A percentile compares a stretch with the other conserved stretches of the same genome.
Evolutionary conservation across 2,329 filamentous ascomycete genomes (phyloP).

Genomic region (Alternaria conjuncta): DNA sequence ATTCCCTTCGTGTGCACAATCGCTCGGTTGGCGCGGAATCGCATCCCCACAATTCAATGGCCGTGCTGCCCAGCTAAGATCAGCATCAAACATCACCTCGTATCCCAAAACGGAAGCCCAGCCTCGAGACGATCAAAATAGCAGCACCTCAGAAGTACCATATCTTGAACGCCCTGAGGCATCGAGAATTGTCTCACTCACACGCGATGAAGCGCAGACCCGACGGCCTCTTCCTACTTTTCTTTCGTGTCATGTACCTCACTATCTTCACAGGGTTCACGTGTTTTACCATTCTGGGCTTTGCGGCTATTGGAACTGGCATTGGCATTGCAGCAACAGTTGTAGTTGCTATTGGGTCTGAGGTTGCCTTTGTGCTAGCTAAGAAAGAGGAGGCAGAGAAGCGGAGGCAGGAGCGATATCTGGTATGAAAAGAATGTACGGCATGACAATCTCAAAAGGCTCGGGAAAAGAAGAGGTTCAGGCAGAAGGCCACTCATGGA

Average conservation of each 20-base stretch:
- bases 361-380: constrained; percentile 14
- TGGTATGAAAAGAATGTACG: constrained; percentile 1
- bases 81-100: constrained; percentile 6
- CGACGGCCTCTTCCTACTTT: constrained; percentile 17
- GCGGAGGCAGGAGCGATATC: constrained; percentile 8
- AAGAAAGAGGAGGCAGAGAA: constrained; percentile 8
- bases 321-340: constrained; percentile 17
- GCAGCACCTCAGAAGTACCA: neutral
- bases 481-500: too few relatives aligned
- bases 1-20: neutral
- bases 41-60: constrained; percentile 5
- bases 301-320: constrained; percentile 14
- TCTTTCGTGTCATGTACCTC: constrained; percentile 21
- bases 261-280: constrained; percentile 20
- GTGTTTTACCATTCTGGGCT: constrained; percentile 20
- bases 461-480: neutral
- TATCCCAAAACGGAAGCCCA: constrained; percentile 1
- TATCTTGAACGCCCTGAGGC: neutral
- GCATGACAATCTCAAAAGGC: neutral
- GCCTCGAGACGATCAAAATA: constrained; percentile 1
- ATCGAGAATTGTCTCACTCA: neutral
- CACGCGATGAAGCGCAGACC: constrained; percentile 7
- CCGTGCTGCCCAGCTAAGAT: constrained; percentile 7
- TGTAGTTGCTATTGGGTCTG: constrained; percentile 16
- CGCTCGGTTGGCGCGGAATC: neutral